These are phyloP conservation scores for Xylariaceae sp. DNA, from an alignment of 2,329 filamentous ascomycete genomes.

Conservation along the genomic window DNA sequence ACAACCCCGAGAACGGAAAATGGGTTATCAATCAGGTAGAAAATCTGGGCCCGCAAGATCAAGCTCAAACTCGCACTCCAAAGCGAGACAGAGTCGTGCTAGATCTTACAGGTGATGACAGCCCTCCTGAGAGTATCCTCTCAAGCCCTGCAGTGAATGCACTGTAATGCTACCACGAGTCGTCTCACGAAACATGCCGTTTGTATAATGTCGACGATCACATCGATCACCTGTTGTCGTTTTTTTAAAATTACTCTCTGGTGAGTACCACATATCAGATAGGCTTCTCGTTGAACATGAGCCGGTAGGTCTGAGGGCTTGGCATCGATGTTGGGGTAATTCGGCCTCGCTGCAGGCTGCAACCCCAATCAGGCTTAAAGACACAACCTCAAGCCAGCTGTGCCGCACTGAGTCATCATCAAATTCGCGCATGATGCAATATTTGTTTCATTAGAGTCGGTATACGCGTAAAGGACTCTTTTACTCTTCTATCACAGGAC, in stretches of 20 bases:
- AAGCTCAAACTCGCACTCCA: background rate
- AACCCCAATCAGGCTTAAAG: background rate
- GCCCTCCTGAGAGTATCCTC: background rate
- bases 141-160: background rate
- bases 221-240: too few relatives aligned
- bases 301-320: background rate
- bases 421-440: background rate
- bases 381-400: background rate
- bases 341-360: background rate
- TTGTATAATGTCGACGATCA: too few relatives aligned
- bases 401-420: background rate
- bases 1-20: conserved; percentile 26
- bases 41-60: background rate
- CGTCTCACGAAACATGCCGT: too few relatives aligned
- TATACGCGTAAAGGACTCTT: background rate
- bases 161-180: background rate
- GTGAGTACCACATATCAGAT: background rate
- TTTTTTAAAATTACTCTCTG: too few relatives aligned
- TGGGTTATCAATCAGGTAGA: conserved; percentile 21
- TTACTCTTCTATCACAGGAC: background rate
- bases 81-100: conserved; percentile 1
- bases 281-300: background rate
- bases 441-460: background rate
- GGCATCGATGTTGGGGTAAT: background rate
- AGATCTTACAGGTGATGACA: conserved; percentile 4